These are phyloP conservation scores for Kuraishia molischiana DNA, from an alignment of 805 yeast species.

Conservation along the genomic window DNA sequence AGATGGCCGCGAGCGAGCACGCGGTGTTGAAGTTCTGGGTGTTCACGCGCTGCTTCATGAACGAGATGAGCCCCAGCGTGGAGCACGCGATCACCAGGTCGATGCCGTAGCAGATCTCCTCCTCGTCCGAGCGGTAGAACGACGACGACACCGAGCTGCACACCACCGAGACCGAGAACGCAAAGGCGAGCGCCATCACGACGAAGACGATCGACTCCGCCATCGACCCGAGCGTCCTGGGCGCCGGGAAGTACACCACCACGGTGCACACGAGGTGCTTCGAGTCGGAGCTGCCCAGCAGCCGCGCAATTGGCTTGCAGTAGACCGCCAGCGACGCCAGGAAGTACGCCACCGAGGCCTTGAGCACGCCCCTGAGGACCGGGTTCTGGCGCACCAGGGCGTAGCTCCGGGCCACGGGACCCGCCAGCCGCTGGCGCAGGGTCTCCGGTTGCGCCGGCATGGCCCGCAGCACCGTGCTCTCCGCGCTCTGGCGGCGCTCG, in stretches of 20 bases:
- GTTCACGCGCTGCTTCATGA: conserved; percentile 55
- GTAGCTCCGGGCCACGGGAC: background rate
- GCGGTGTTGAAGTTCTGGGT: conserved; percentile 73
- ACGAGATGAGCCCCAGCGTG: conserved; percentile 60
- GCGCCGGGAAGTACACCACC: conserved; percentile 78
- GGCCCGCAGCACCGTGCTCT: background rate
- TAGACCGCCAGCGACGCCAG: conserved; percentile 70
- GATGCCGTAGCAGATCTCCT: conserved; percentile 38
- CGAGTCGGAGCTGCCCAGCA: conserved; percentile 58
- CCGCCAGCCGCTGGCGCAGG: background rate
- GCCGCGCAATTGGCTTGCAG: conserved; percentile 32
- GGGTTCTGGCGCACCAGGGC: background rate
- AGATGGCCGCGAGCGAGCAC: conserved; percentile 65
- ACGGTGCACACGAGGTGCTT: conserved; percentile 79
- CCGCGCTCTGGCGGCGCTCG: conserved; percentile 3
- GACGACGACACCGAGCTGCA: conserved; percentile 42
- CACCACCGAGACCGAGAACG: conserved; percentile 38
- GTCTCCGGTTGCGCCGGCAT: background rate
- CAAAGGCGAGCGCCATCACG: conserved; percentile 39
- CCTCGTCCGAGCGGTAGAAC: conserved; percentile 33
- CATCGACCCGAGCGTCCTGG: conserved; percentile 75
- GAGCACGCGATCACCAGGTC: conserved; percentile 43
- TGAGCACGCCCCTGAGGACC: conserved; percentile 26
- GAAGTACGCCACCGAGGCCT: conserved; percentile 67
- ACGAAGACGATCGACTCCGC: conserved; percentile 63